These are phyloP conservation scores for Hyphopichia fennica DNA, from an alignment of 1,139 yeast species.

Conservation along the genomic window DNA sequence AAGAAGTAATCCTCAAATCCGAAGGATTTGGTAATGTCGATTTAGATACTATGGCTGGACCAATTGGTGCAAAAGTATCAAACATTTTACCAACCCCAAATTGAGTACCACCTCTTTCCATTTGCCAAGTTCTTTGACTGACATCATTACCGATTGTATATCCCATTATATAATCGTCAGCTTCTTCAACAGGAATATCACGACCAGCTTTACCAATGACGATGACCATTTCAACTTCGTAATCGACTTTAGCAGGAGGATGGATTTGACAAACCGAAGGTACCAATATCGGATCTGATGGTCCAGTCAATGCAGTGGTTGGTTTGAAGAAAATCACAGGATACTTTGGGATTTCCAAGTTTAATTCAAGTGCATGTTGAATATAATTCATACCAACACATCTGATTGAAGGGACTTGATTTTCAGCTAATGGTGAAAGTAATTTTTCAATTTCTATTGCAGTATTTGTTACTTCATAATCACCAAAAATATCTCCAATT, in stretches of 20 bases:
- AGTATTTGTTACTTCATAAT: too few relatives aligned
- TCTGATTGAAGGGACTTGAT: too few relatives aligned
- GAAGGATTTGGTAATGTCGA: constrained; percentile 28
- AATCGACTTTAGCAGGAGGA: constrained; percentile 47
- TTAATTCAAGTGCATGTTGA: constrained; percentile 31
- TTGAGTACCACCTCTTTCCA: constrained; percentile 13
- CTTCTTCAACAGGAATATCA: constrained; percentile 42
- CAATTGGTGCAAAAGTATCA: constrained; percentile 56
- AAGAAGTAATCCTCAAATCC: constrained; percentile 22
- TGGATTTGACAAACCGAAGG: constrained; percentile 14
- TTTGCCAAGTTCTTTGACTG: constrained; percentile 55
- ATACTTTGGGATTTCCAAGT: constrained; percentile 36
- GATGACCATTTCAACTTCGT: constrained; percentile 54
- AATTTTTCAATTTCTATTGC: too few relatives aligned
- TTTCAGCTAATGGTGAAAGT: too few relatives aligned
- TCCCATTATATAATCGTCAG: constrained; percentile 49
- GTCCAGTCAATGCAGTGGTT: constrained; percentile 14
- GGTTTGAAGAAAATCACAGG: constrained; percentile 54
- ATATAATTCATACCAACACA: too few relatives aligned
- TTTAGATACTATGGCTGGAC: constrained; percentile 49
- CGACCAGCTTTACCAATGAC: constrained; percentile 52
- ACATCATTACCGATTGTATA: constrained; percentile 56
- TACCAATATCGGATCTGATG: constrained; percentile 37
- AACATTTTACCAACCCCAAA: constrained; percentile 18
- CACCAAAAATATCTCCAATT: too few relatives aligned